Conservation (phyloP, 176 grass and related monocot genomes). For the Oryza australiensis region DNA sequence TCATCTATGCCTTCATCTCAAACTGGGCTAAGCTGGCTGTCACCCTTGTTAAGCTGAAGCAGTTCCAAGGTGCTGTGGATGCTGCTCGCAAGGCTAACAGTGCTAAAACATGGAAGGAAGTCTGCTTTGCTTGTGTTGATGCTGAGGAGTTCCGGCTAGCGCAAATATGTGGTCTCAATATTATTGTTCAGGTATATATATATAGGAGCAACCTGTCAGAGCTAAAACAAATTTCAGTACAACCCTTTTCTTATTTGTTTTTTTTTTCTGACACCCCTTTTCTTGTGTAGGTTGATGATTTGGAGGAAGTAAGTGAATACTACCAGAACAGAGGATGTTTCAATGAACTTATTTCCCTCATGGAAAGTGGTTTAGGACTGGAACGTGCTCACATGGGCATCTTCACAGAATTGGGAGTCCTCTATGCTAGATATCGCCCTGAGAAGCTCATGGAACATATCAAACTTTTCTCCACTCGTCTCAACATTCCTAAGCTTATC, state of each 20-base stretch:
- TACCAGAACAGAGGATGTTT: constrained; percentile 98
- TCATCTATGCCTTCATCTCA: constrained; percentile 94
- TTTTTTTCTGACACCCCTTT: constrained; percentile 21
- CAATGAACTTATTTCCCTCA: constrained; percentile 92
- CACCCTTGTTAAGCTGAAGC: constrained; percentile 86
- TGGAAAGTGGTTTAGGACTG: constrained; percentile 91
- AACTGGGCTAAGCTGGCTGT: constrained; percentile 97
- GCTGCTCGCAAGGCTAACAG: constrained; percentile 96
- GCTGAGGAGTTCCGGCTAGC: constrained; percentile 96
- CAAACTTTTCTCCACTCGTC: constrained; percentile 92
- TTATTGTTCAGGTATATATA: constrained; percentile 79
- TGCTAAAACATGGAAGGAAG: constrained; percentile 93
- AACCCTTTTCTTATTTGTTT: neutral
- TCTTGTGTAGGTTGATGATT: constrained; percentile 78
- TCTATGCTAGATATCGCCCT: constrained; percentile 90
- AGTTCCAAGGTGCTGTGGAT: constrained; percentile 98
- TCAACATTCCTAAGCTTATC: constrained; percentile 94
- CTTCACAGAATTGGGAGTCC: constrained; percentile 89
- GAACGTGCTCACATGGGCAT: constrained; percentile 98
- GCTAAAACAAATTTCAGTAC: neutral
- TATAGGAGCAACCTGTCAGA: constrained; percentile 2
- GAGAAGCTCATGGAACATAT: constrained; percentile 99
- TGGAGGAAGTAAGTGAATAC: constrained; percentile 95
- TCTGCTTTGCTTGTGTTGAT: constrained; percentile 98
- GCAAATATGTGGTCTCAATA: constrained; percentile 94